These are phyloP conservation scores for Lycium barbarum DNA, from an alignment of 257 asterid genomes.

Conservation along the genomic window DNA sequence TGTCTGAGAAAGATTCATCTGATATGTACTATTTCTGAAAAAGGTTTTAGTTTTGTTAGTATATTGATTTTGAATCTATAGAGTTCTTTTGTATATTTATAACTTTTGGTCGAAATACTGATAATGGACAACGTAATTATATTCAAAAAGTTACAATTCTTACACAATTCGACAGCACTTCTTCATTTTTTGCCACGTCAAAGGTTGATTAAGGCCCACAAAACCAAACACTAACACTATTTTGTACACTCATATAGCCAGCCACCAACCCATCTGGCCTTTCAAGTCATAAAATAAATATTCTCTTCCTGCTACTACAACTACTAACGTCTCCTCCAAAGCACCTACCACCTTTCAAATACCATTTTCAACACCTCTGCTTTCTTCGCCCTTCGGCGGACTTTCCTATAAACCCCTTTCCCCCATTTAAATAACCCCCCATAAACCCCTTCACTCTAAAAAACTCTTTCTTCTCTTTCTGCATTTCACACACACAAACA, in stretches of 20 bases:
- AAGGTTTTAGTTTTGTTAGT: too few relatives aligned
- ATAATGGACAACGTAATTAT: too few relatives aligned
- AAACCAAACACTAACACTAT: neutral
- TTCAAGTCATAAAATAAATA: neutral
- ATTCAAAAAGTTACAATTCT: too few relatives aligned
- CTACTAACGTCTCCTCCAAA: slow-evolving; percentile 30
- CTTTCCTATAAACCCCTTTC: slow-evolving; percentile 41
- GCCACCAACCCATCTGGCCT: neutral
- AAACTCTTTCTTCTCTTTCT: neutral
- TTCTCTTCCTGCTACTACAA: neutral
- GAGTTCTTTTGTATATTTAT: too few relatives aligned
- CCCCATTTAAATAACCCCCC: neutral
- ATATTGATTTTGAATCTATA: too few relatives aligned
- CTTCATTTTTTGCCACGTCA: neutral
- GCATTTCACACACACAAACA: neutral
- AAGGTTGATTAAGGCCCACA: neutral
- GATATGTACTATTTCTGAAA: too few relatives aligned
- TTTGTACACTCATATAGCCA: neutral
- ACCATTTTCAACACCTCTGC: slow-evolving; percentile 22
- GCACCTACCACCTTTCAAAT: slow-evolving; percentile 35
- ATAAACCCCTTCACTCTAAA: neutral
- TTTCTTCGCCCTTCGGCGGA: slow-evolving; percentile 70
- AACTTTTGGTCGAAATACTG: too few relatives aligned
- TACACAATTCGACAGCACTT: neutral
- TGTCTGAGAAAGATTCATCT: too few relatives aligned